Conservation (phyloP, 441 rosid genomes). For the Erodium trifolium region DNA sequence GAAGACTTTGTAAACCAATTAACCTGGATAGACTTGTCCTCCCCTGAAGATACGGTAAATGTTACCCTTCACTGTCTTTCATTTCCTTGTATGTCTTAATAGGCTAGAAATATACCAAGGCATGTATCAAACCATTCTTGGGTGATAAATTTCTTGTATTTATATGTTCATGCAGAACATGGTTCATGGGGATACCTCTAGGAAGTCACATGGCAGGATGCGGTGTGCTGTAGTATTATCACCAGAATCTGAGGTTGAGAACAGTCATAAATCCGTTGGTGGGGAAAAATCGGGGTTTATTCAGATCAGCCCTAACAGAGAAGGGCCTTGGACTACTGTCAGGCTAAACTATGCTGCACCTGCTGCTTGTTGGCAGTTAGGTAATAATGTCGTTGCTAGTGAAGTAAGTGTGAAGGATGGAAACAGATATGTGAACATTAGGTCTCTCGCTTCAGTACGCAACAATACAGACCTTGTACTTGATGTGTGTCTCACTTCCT, state of each 20-base stretch:
- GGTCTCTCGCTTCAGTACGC: slow-evolving; percentile 76
- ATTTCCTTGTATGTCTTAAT: background rate
- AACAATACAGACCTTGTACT: slow-evolving; percentile 61
- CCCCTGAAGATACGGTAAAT: slow-evolving; percentile 46
- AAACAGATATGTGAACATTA: slow-evolving; percentile 71
- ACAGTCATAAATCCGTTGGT: slow-evolving; percentile 28
- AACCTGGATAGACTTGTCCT: slow-evolving; percentile 60
- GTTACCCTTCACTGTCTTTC: slow-evolving; percentile 11
- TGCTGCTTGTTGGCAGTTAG: slow-evolving; percentile 94
- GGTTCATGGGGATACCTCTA: slow-evolving; percentile 29
- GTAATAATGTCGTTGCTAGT: slow-evolving; percentile 90
- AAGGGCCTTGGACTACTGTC: slow-evolving; percentile 96
- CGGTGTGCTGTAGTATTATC: slow-evolving; percentile 67
- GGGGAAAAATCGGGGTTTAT: slow-evolving; percentile 66
- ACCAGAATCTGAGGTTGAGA: slow-evolving; percentile 42
- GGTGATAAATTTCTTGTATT: slow-evolving; percentile 14
- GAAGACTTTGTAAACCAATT: slow-evolving; percentile 45
- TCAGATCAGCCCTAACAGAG: slow-evolving; percentile 86
- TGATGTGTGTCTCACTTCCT: slow-evolving; percentile 61
- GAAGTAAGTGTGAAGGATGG: slow-evolving; percentile 86
- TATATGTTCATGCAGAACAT: slow-evolving; percentile 39
- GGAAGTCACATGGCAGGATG: slow-evolving; percentile 41
- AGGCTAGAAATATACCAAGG: background rate
- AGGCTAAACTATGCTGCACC: slow-evolving; percentile 94
- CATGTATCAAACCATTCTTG: background rate